Conservation (phyloP, 2,329 filamentous ascomycete species). For the Claviceps humidiphila region DNA sequence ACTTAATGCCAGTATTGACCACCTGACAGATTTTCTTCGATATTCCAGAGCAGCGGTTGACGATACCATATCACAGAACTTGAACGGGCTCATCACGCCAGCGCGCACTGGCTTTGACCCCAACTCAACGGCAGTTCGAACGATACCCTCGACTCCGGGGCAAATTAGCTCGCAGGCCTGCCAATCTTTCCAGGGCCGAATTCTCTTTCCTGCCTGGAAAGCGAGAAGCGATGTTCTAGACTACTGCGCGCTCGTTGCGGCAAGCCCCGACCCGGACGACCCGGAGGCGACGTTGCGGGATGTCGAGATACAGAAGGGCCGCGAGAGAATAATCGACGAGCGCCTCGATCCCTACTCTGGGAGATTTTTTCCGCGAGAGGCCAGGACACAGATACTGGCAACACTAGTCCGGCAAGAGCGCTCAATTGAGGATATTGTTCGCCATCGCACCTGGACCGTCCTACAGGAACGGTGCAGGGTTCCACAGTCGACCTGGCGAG, state of each 20-base stretch:
- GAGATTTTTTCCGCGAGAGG: conserved; percentile 67
- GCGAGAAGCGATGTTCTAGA: conserved; percentile 67
- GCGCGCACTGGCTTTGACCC: conserved; percentile 64
- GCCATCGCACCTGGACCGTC: conserved; percentile 68
- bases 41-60: conserved; percentile 75
- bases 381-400: conserved; percentile 68
- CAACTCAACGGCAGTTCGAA: conserved; percentile 54
- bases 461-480: conserved; percentile 62
- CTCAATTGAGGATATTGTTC: conserved; percentile 65
- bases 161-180: conserved; percentile 53
- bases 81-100: conserved; percentile 79
- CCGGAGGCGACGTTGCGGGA: conserved; percentile 60
- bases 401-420: conserved; percentile 60
- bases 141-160: conserved; percentile 33
- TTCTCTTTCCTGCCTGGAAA: conserved; percentile 85
- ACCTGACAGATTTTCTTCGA: conserved; percentile 66
- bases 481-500: conserved; percentile 46
- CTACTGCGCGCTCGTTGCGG: conserved; percentile 82
- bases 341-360: conserved; percentile 82
- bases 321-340: conserved; percentile 70
- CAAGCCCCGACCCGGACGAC: conserved; percentile 75
- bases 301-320: conserved; percentile 54
- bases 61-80: conserved; percentile 83
- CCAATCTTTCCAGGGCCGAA: conserved; percentile 55
- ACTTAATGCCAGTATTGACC: conserved; percentile 1